Base-by-base conservation (phyloP, 1,139 yeast genomes). In the Candida sanyaensis region DNA sequence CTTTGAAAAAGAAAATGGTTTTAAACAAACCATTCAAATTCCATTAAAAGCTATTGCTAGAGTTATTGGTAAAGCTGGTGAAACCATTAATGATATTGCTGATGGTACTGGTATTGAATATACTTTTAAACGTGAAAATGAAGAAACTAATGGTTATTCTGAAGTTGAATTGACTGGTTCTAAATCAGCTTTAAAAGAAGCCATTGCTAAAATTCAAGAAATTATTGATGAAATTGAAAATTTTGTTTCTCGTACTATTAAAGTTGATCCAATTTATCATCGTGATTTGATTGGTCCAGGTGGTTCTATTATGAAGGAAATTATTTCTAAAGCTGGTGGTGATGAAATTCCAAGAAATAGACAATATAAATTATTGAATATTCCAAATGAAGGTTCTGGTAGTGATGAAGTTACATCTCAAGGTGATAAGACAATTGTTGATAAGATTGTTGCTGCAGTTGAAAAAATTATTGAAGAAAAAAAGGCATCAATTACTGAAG, bases 41-140 rank as follows among this genome's bases (percentile, higher is more conserved):
- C 96, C 97, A 41, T 67, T 77, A 40, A 81, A 78, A 56, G 86
- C 92, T 23, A 78, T 92, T 53, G 78, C 97, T 13, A 79, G 92
- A 63, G 85, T 95, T 49, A 91, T 95, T 64, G 99, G 99, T 61
- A 89, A 87, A 61, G 76, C 79, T 50, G 98, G 98, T 65, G 95
- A 88, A 56, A 81, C 79, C 50, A 88, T 95, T 59, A 88, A 85
- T 53, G 91, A 88, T 62, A 84, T 95, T 50, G 83, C 90, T 56
- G 95, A 86, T 55, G 89, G 84, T 43, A 78, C 86, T 47, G 96
- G 93, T 52, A 84, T 91, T 46, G 87, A 87, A 56, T 82, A 89
- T 66, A 80, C 80, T 55, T 83, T 87, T 61, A 66, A 75, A 55
- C 79, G 81, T 57, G 80, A 78, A 51, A 68, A 65, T 31, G 75